Percentiles rank a stretch among this genome's conserved stretches.
phyloP scores from a whole-genome alignment of 169 alveolate species.

The Eimeria nieschulzi region DNA sequence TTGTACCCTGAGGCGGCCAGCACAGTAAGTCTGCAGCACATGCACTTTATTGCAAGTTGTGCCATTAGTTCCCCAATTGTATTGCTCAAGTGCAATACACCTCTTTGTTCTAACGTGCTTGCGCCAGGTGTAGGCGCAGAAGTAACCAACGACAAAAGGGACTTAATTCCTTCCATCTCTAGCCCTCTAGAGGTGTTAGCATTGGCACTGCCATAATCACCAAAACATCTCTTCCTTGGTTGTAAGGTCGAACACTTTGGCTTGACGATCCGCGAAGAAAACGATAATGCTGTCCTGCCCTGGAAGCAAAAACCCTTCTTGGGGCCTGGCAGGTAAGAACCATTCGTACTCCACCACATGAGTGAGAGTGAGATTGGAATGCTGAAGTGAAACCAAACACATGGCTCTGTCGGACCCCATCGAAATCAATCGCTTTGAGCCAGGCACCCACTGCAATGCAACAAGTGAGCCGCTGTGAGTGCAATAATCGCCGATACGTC shows the following conservation, averaged over 20 bases:
- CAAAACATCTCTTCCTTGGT: conserved; percentile 53
- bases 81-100: no score
- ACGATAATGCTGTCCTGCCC: not conserved
- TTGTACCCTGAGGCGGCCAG: conserved; percentile 12
- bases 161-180: no score
- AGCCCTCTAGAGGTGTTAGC: no score
- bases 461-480: conserved; percentile 48
- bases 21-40: not conserved
- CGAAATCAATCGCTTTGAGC: conserved; percentile 15
- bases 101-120: no score
- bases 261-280: conserved; percentile 60
- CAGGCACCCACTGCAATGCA: conserved; percentile 64
- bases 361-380: conserved; percentile 13
- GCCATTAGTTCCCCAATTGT: no score
- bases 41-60: no score
- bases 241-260: conserved; percentile 15
- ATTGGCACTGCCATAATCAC: not conserved
- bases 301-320: conserved; percentile 53
- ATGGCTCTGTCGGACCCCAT: conserved; percentile 58
- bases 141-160: no score
- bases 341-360: conserved; percentile 57
- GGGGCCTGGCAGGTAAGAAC: conserved; percentile 55
- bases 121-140: no score
- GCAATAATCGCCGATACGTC: conserved; percentile 49
- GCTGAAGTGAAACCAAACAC: conserved; percentile 21